phyloP scores from a whole-genome alignment of 805 yeast species.

The Naumovozyma dairenensis region DNA sequence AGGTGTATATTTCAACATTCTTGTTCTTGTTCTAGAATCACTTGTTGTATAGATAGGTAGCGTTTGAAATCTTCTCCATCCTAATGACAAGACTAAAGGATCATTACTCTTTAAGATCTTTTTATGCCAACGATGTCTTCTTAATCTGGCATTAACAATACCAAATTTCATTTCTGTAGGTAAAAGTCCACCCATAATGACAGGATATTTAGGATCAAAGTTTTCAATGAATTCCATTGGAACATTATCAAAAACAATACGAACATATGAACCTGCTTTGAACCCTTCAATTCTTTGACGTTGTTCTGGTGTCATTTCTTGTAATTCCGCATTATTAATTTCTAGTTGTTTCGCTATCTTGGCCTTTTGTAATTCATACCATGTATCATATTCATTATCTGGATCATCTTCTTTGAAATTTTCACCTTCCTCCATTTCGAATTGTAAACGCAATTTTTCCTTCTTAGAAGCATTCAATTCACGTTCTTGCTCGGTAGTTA shows the following conservation, averaged over 20 bases:
- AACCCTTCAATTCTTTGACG: conserved; percentile 82
- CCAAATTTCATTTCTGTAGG: conserved; percentile 92
- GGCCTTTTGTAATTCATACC: conserved; percentile 96
- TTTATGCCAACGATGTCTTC: conserved; percentile 98
- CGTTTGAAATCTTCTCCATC: conserved; percentile 98
- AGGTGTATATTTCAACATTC: conserved; percentile 97
- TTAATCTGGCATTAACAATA: conserved; percentile 80
- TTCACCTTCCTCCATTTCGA: conserved; percentile 59
- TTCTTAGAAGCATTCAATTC: conserved; percentile 79
- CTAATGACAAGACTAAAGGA: conserved; percentile 85
- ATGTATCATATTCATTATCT: conserved; percentile 80
- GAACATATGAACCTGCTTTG: conserved; percentile 89
- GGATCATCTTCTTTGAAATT: conserved; percentile 73
- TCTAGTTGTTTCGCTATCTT: conserved; percentile 94
- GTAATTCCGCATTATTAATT: conserved; percentile 75
- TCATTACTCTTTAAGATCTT: conserved; percentile 91
- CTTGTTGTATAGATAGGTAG: conserved; percentile 91
- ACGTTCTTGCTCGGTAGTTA: conserved; percentile 66
- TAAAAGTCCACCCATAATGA: conserved; percentile 82
- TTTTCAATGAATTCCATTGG: conserved; percentile 88
- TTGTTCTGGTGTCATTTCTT: conserved; percentile 63
- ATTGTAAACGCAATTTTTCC: conserved; percentile 78
- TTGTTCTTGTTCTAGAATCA: conserved; percentile 93
- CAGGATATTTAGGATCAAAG: conserved; percentile 76
- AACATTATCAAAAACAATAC: conserved; percentile 67